Conservation (phyloP, 2,329 filamentous ascomycete genomes). For the Fusarium sp. region DNA sequence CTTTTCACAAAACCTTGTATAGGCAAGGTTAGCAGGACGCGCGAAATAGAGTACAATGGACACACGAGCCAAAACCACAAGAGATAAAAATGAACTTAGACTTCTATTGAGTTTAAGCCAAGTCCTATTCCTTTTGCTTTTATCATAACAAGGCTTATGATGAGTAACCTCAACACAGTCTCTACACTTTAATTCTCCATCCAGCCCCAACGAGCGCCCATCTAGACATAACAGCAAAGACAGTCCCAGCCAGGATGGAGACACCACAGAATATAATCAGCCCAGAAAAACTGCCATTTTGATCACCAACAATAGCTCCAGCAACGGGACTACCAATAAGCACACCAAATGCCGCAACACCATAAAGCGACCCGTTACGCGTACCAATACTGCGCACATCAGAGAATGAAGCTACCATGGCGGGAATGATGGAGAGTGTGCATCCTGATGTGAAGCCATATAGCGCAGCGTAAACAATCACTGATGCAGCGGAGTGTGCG, state of each 20-base stretch:
- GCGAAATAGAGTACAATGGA: neutral
- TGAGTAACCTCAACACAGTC: accelerated
- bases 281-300: neutral
- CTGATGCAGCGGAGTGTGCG: constrained; percentile 40
- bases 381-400: constrained; percentile 67
- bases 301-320: constrained; percentile 26
- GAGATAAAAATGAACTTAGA: neutral
- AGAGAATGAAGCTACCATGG: constrained; percentile 61
- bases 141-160: neutral
- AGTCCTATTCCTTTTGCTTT: accelerated
- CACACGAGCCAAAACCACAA: neutral
- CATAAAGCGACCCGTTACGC: constrained; percentile 57
- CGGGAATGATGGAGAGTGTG: constrained; percentile 49
- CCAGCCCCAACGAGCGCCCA: neutral
- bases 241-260: neutral
- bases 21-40: neutral
- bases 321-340: constrained; percentile 42
- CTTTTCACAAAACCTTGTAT: too few relatives aligned
- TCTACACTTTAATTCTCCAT: neutral
- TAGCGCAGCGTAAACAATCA: constrained; percentile 49
- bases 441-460: constrained; percentile 55
- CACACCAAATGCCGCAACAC: constrained; percentile 23
- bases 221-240: neutral
- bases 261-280: constrained; percentile 12
- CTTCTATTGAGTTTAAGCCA: accelerated